A percentile compares a stretch with the other conserved stretches of the same genome.
These are phyloP conservation scores for Cyberlindnera meyerae DNA, from an alignment of 805 yeast species.

Conservation along the genomic window DNA sequence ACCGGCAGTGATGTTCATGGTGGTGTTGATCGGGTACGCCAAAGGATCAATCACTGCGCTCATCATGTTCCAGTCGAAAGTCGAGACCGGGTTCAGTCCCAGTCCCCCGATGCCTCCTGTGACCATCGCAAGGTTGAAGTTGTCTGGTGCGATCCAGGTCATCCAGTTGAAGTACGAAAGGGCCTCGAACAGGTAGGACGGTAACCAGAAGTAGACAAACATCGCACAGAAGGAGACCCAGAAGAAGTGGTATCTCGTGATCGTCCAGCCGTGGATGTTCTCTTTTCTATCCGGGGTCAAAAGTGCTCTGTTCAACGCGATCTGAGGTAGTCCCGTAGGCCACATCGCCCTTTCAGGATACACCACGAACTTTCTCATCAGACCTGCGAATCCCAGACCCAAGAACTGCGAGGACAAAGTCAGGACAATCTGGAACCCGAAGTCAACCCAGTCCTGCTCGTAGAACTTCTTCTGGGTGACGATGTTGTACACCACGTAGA, in stretches of 20 bases:
- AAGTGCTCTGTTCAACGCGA: slow-evolving; percentile 46
- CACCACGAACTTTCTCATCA: slow-evolving; percentile 52
- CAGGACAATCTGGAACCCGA: slow-evolving; percentile 51
- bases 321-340: slow-evolving; percentile 47
- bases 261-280: slow-evolving; percentile 30
- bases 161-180: slow-evolving; percentile 48
- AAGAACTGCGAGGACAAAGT: slow-evolving; percentile 53
- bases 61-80: slow-evolving; percentile 48
- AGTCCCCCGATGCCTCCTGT: slow-evolving; percentile 45
- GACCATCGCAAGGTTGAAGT: slow-evolving; percentile 42
- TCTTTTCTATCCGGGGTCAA: slow-evolving; percentile 32
- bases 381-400: slow-evolving; percentile 65
- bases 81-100: slow-evolving; percentile 49
- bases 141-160: slow-evolving; percentile 51
- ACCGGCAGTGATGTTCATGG: slow-evolving; percentile 31
- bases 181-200: slow-evolving; percentile 38
- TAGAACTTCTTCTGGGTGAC: slow-evolving; percentile 31
- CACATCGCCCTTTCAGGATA: slow-evolving; percentile 49
- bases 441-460: slow-evolving; percentile 27
- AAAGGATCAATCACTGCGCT: slow-evolving; percentile 29
- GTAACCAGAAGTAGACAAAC: slow-evolving; percentile 42
- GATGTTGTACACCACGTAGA: slow-evolving; percentile 36
- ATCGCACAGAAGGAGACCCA: slow-evolving; percentile 29
- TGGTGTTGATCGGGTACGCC: slow-evolving; percentile 40
- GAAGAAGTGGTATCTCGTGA: slow-evolving; percentile 32